Base-by-base conservation (phyloP, 1,284 basidiomycete genomes). In the Polyporus tsugae region DNA sequence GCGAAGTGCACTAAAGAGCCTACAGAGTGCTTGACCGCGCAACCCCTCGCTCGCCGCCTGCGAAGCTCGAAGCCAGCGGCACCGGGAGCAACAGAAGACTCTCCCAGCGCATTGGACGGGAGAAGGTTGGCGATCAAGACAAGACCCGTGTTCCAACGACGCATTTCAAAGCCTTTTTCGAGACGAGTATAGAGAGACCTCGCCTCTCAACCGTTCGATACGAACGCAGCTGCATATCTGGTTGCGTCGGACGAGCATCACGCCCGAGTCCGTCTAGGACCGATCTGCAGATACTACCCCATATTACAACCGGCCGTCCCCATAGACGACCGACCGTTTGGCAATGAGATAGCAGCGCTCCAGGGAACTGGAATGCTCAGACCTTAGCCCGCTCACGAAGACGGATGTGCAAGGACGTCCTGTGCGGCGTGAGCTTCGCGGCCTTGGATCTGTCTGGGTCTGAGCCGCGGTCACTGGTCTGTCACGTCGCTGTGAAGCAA, bases 1-100 rank as follows among this genome's bases (percentile, higher is more conserved):
- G 63, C 63, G 63, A 64, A 58, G 41, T 64, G 63, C 63, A 64
- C 63, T 58, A 9, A 58, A 64, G 63, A 41, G 42, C 53, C 42
- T 29, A 17, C 29, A 36, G 6, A 36, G 36, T 7, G 22, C 33
- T 22, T 33, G 53, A 55, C 22, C 25, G 52, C 35, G 29, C 7
- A 35, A 39, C 41, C 49, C 62, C 46, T 38, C 49, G 7, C 52
- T 13, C 49, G 41, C 17, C 29, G 39, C 39, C 60, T 39, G 39
- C 39, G 22, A 33, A 33, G 41, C 60, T 17, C 60, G 6, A 60
- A 60, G 29, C 39, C 41, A 41, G 22, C 39, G 41, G 42, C 60
- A 44, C 42, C 41, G 19, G 42, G 39, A 60, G 39, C 29, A 22
- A 44, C 59, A 60, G 25, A 60, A 60, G 59, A 42, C 59, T n/a